Evolutionary conservation across 139 green algal species (phyloP).

Genomic region (Closterium sp.): DNA sequence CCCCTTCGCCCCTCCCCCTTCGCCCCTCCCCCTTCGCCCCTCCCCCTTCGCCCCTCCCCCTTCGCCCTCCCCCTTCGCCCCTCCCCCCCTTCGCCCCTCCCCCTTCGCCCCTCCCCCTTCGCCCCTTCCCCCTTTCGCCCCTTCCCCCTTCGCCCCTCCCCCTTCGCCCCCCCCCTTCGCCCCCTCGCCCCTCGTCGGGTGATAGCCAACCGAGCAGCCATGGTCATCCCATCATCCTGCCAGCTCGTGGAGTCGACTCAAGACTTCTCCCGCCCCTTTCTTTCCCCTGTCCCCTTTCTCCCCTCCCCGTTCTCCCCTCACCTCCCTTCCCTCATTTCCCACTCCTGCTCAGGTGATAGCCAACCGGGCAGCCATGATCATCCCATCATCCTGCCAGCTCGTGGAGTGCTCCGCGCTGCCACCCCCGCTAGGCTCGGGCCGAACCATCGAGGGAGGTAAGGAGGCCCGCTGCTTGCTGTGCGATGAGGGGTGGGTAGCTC

Average conservation of each 20-base stretch:
- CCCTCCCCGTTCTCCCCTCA: background rate
- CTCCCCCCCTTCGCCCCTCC: too few species aligned
- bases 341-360: background rate
- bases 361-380: background rate
- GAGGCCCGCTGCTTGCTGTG: background rate
- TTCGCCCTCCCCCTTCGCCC: too few species aligned
- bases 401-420: background rate
- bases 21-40: too few species aligned
- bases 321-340: background rate
- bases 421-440: background rate
- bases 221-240: constrained; percentile 17
- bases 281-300: too few species aligned
- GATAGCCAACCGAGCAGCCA: background rate
- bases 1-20: too few species aligned
- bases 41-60: too few species aligned
- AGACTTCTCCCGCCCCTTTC: too few species aligned
- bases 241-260: background rate
- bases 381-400: background rate
- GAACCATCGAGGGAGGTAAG: background rate
- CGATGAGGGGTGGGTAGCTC: background rate
- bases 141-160: too few species aligned
- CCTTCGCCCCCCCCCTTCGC: background rate
- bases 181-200: too few species aligned
- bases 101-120: too few species aligned
- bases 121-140: too few species aligned